Conservation (phyloP, 2,329 filamentous ascomycete genomes). For the Colletotrichum sp. region DNA sequence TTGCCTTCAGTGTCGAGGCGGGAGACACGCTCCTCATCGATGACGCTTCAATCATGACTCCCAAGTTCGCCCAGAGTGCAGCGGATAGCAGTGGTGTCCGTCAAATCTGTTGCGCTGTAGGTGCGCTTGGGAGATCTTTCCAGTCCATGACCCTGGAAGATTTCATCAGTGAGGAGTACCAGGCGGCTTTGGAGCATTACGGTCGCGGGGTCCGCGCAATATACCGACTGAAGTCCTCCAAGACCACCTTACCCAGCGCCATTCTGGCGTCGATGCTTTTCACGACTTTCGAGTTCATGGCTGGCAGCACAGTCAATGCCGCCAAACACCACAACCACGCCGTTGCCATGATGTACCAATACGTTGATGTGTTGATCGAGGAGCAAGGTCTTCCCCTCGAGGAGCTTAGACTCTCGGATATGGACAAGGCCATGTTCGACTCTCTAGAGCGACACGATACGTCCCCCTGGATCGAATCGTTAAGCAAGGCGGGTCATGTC, state of each 20-base stretch:
- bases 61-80: background rate
- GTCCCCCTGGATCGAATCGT: background rate
- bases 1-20: background rate
- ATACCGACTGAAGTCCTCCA: background rate
- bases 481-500: background rate
- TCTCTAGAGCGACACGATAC: slow-evolving; percentile 4
- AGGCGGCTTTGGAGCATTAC: slow-evolving; percentile 5
- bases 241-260: background rate
- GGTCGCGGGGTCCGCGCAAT: background rate
- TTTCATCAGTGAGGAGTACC: background rate
- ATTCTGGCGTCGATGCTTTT: slow-evolving; percentile 12
- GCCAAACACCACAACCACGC: slow-evolving; percentile 1
- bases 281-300: background rate
- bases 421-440: slow-evolving; percentile 1
- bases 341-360: slow-evolving; percentile 11
- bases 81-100: background rate
- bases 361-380: background rate
- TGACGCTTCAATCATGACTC: background rate
- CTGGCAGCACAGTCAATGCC: background rate
- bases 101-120: slow-evolving; percentile 8
- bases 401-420: background rate
- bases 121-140: background rate
- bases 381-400: background rate
- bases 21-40: background rate
- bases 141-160: background rate